Evolutionary conservation across 2,329 filamentous ascomycete species (phyloP).

Genomic region (Talaromyces rugulosus): DNA sequence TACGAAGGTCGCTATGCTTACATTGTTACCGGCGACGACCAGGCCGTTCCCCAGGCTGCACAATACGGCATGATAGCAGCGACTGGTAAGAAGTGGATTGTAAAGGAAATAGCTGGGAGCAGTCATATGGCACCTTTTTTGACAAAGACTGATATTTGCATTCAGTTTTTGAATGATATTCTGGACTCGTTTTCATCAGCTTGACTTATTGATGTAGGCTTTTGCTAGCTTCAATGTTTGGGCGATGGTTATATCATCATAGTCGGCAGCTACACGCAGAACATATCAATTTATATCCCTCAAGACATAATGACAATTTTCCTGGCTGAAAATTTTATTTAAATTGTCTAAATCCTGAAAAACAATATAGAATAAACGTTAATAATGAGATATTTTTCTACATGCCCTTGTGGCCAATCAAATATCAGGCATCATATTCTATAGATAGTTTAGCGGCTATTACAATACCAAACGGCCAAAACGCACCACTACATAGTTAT

Average conservation of each 20-base stretch:
- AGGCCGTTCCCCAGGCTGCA: constrained; percentile 19
- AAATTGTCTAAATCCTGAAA: background rate
- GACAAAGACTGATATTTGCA: constrained; percentile 4
- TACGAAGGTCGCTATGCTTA: constrained; percentile 19
- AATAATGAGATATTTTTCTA: background rate
- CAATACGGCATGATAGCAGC: constrained; percentile 23
- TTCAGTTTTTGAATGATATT: constrained; percentile 6
- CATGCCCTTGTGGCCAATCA: background rate
- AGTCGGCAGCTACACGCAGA: background rate
- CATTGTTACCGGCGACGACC: constrained; percentile 20
- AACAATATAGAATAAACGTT: background rate
- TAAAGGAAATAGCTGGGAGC: constrained; percentile 14
- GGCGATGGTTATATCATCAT: background rate
- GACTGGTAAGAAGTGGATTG: constrained; percentile 19
- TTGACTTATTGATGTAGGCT: background rate
- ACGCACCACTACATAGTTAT: background rate
- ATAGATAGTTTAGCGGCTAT: background rate
- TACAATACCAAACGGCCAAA: background rate
- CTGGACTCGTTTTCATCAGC: background rate
- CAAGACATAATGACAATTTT: no score
- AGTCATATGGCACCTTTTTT: constrained; percentile 16
- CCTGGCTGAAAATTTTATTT: background rate
- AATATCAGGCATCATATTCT: background rate
- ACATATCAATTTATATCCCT: background rate
- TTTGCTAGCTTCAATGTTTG: background rate